Evolutionary conservation across 306 rosid species (phyloP).

Genomic region (Cucumis sativus): Cucumber_9930_V3 NC_026660.2:27028501-27029000

Average conservation of each 20-base stretch:
- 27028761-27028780: constrained; percentile 80
- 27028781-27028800: constrained; percentile 46
- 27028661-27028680: background rate
- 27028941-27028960: background rate
- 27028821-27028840: background rate
- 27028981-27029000: background rate
- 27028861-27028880: background rate
- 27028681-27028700: background rate
- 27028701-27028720: background rate
- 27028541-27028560: background rate
- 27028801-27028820: background rate
- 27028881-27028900: too few relatives aligned
- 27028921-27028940: too few relatives aligned
- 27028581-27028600: constrained; percentile 3
- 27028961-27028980: too few relatives aligned
- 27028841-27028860: background rate
- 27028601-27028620: background rate
- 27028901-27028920: too few relatives aligned
- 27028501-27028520: background rate
- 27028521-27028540: background rate
- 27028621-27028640: constrained; percentile 5
- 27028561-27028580: constrained; percentile 8
- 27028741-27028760: constrained; percentile 85
- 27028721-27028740: constrained; percentile 55
- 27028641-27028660: too few relatives aligned